Evolutionary conservation across 2,329 filamentous ascomycete genomes (phyloP), one percentile per base, ranked within the genome.

Genomic region (Colletotrichum navitas): DNA sequence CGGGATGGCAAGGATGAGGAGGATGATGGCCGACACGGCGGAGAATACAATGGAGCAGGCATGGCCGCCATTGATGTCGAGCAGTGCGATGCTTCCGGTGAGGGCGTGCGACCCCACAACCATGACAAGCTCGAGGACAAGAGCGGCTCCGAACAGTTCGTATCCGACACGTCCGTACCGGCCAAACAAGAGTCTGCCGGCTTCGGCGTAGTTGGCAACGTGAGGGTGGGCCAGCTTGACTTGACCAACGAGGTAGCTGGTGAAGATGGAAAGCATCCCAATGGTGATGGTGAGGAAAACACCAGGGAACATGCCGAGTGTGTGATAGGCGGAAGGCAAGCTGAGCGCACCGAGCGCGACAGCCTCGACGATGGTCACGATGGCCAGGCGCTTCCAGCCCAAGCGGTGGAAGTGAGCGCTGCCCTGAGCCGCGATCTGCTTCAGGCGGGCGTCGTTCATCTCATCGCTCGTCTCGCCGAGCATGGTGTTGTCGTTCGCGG

Each of bases 31-130:
- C 2, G 84, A 85, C 36, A 85, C 79, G 45, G 84, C 80, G 24
- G 81, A 81, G 73, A 85, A 86, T 60, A 83, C 80, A 55, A 86
- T 76, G 26, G 83, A 83, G 79, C 85, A 86, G 29, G 79, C 76
- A 34, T 78, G 87, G 73, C 91, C 86, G 7, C 87, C 80, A 4
- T 90, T 90, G 62, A 93, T 83, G 56, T 86, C 89, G 75, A 90
- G 90, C 80, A 93, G 87, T 74, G 91, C 91, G 75, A 93, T 91
- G 34, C 86, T 87, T 74, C 93, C 93, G 0, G 91, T 92, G 73
- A 93, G 82, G 56, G 92, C 84, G 80, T 94, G 92, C n/a, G 90
- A 92, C 36, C 88, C 90, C 80, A 92, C 90, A 75, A 92, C 87
- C 81, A 94, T 92, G 70, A 92, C 81, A 43, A 93, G 83, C 78